Base-by-base conservation (phyloP, 169 alveolate species). In the Pseudocohnilembus persalinus region DNA sequence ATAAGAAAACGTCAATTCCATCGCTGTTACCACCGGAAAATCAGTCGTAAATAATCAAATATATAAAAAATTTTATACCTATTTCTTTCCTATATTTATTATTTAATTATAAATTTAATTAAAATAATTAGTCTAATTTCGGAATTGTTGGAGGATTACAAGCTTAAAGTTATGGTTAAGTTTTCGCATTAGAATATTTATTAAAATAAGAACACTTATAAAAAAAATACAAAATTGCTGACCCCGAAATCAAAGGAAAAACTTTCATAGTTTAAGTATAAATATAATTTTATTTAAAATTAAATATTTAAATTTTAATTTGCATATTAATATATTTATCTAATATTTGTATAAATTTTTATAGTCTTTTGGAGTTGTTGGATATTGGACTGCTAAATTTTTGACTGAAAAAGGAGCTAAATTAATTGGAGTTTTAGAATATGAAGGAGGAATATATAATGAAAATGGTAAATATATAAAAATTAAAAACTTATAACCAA, bases 21-120 rank as follows among this genome's bases (percentile, higher is more conserved):
- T 75, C 29, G 93, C 92, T 27, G 86, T 89, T 35, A 88, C 75
- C 88, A 92, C 95, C 78, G 95, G 95, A 72, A 92, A 92, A 49
- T 82, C 89, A 29, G 79, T 84, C 30, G 80, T 85, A 31, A 85
- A 84, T 33, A 26, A 49, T n/a, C n/a, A n/a, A n/a, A n/a, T n/a
- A n/a, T n/a, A n/a, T n/a, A n/a, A n/a, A n/a, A n/a, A n/a, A n/a
- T n/a, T n/a, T n/a, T n/a, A n/a, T n/a, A 34, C 6, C 16, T 26
- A 11, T 1, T 1, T 34, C 33, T 31, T 32, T 77, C 29, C 26
- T 33, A 33, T n/a, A 1, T 74, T 29, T 29, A 31, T n/a, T 33
- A 28, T 31, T 76, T 76, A 29, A n/a, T 26, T 1, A 24, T 64
- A 0, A 33, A 6, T 77, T 33, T 4, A 6, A 33, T 32, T 27